Evolutionary conservation across 2,329 filamentous ascomycete genomes (phyloP), one percentile per base, ranked within the genome.

Genomic region (Orbilia oligospora): DNA sequence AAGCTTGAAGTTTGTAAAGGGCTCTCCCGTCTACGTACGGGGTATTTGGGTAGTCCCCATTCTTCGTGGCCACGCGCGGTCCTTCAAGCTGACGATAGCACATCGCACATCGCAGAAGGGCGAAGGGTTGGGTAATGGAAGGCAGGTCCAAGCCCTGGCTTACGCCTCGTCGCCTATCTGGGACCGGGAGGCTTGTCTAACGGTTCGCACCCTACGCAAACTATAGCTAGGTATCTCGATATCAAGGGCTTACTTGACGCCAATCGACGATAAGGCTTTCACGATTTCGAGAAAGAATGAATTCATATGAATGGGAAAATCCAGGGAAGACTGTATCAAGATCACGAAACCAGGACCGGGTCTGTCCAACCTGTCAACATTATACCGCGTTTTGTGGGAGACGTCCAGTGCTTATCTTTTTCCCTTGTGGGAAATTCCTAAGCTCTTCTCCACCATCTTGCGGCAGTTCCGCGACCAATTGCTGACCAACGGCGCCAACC

Each of bases 381-480:
- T 36, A 8, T 20, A 41, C 12, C 1, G 36, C 36, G 36, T 38
- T 9, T 14, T 36, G 12, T 12, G 12, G 16, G 38, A 22, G 5
- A 53, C 44, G 8, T 20, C 6, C 27, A 36, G 16, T 20, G 27
- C 27, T 18, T 24, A 53, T 55, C 51, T 27, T 55, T 33, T 55
- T 16, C 27, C 33, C 51, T 22, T 22, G 9, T 58, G 53, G 53
- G 30, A 58, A 20, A 18, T 36, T 38, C 18, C 30, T 20, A 0
- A 36, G 53, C 18, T 58, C 20, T 27, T 22, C 5, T 44, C 56
- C 56, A 61, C 36, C 33, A 44, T 24, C 36, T 44, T 61, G 56
- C 56, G 56, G 56, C 56, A 44, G 56, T 61, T 61, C 56, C 36
- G 56, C 22, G 36, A 44, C 56, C 33, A 61, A 61, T 44, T 61